Evolutionary conservation across 177 flowering plant genomes (phyloP).

Genomic region (Vitis hybrid): DNA sequence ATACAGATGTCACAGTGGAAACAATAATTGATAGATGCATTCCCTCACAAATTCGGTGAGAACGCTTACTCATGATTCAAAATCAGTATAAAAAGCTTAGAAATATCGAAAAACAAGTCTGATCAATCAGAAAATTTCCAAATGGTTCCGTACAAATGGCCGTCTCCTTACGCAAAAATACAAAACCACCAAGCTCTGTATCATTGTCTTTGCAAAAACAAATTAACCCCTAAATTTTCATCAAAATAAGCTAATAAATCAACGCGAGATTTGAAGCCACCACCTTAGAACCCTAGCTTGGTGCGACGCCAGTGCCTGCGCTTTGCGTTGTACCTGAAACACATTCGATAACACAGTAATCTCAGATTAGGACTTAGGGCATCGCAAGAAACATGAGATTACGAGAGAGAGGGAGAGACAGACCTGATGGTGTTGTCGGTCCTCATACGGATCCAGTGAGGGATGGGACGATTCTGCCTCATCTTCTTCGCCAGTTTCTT

Average conservation of each 20-base stretch:
- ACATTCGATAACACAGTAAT: not conserved
- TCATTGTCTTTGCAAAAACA: no score
- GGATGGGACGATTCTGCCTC: constrained; percentile 49
- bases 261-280: not conserved
- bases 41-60: not conserved
- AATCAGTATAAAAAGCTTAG: not conserved
- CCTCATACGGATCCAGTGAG: constrained; percentile 45
- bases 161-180: no score
- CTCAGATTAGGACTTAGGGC: not conserved
- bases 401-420: not conserved
- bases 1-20: no score
- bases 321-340: constrained; percentile 56
- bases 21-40: not conserved
- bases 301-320: constrained; percentile 72
- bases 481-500: constrained; percentile 47
- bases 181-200: no score
- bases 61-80: not conserved
- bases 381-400: not conserved
- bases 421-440: constrained; percentile 47
- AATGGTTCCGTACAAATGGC: no score
- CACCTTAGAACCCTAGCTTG: constrained; percentile 51
- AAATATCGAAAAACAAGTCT: not conserved
- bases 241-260: not conserved
- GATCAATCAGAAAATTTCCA: no score
- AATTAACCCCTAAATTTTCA: no score